Evolutionary conservation across 495 filamentous ascomycete genomes (phyloP), one percentile per base, ranked within the genome.

Genomic region (Stereocaulon alpinum): DNA sequence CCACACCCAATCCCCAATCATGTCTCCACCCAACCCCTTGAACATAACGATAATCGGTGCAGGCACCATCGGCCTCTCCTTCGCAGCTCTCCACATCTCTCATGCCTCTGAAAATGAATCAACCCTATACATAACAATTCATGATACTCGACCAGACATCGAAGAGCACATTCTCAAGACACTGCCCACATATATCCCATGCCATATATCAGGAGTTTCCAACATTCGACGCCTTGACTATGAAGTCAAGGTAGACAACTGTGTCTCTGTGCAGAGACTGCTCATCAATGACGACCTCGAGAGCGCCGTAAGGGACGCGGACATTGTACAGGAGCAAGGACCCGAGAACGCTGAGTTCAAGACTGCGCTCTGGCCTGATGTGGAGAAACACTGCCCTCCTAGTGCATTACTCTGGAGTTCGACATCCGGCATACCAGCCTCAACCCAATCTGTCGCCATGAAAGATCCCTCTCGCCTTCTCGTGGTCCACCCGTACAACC

Each of bases 401-500:
- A 56, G 65, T 20, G 73, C 75, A 1, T 70, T 83, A 29, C 67
- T 85, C 41, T 85, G 80, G 81, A 77, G 74, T 45, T 77, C 73
- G 52, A 83, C 82, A 0, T 79, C 76, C 4, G 80, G 81, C 1
- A 84, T 83, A 30, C 71, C 80, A 0, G 77, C 80, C 0, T 78
- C 74, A 2, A 64, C 59, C 40, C 80, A 85, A 55, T 61, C 55
- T 3, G 48, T 53, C 14, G 43, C 68, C 1, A 72, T 79, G 69
- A 50, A 66, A 24, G 73, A 80, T 34, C 72, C 68, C 15, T 70
- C 65, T 10, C 70, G 81, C 2, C 63, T 85, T 4, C 58, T 83
- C 0, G 74, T 83, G 5, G 80, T 80, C 20, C 83, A 85, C 64
- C 81, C 82, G 1, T 86, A 81, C 61, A 84, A 85, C 43, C 82